Base-by-base conservation (phyloP, 768 basidiomycete genomes). In the Pleurotus sapidus region DNA sequence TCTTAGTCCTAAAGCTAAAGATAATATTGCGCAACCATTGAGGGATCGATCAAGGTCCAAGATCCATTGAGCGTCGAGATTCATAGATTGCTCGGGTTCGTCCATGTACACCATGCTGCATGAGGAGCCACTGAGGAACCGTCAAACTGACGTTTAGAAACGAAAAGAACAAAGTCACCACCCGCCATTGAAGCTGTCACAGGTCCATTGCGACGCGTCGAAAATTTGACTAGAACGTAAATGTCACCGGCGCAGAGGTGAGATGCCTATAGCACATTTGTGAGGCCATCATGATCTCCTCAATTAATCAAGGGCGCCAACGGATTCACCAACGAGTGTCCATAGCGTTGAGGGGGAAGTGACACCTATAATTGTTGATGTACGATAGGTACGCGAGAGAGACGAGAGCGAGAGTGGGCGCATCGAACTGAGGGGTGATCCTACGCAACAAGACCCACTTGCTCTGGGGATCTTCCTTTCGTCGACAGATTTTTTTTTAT, bases 131-230 rank as follows among this genome's bases (percentile, higher is more conserved):
- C 20, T 34, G 30, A 34, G 30, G 9, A 34, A 34, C 30, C 30
- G 30, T 34, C 30, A 34, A 34, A 34, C 30, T 34, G 14, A 12
- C 34, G 39, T 23, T 17, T n/a, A 12, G 49, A 50, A 50, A 27
- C 49, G 25, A 15, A 50, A 42, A 54, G 39, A 54, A 54, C 51
- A 54, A 54, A 42, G 51, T 54, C 51, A 23, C 39, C 39, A 54
- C 14, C 23, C 37, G 37, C 37, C 27, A 51, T 38, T n/a, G 49
- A 34, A 25, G 23, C 51, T 42, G 51, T 54, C 51, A 54, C 23
- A 23, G 39, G 38, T 7, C 9, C 39, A 54, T 7, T n/a, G 24
- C 34, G 23, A 20, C 18, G 24, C 34, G 46, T 48, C 18, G n/a
- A 48, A 48, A 17, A 20, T 17, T 18, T 18, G 51, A 24, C 15